Evolutionary conservation across 2,329 filamentous ascomycete genomes (phyloP), one percentile per base, ranked within the genome.

Genomic region (Helminthosporium solani): DNA sequence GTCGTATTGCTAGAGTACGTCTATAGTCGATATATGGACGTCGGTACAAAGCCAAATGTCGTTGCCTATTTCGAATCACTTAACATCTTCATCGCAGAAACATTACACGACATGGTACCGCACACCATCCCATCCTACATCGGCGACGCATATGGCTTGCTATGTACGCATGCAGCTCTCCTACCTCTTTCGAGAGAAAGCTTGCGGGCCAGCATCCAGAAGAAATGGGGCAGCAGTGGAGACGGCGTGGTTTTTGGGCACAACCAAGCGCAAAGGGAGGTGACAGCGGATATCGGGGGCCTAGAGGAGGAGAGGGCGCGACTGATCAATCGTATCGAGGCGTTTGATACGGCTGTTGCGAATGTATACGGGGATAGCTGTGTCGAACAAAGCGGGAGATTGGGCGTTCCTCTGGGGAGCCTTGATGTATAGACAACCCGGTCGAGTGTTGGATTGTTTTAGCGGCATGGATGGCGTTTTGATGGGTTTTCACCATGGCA

Each of bases 1-100:
- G 47, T 79, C 1, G 64, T 70, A 1, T 52, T 74, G 1, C 47
- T 80, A 0, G 74, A 79, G 41, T 80, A 80, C 50, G 64, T 80
- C 21, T 60, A 71, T 40, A 68, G 71, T 25, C 56, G 67, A 20
- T 70, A 66, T 56, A 53, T 42, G 20, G 30, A 34, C 1, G 20
- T 5, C 50, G 53, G 9, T 16, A 52, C 3, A 15, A 57, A 34
- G 53, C 73, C 31, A 25, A 70, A 42, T 2, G 33, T 51, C 25
- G 51, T 78, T 12, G 49, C 59, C 8, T 72, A 71, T 44, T 70
- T 80, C 48, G 60, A 64, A 33, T 52, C 69, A 8, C 65, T 79
- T 41, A 60, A 60, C 27, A 40, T 66, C 12, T 73, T 73, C 47
- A 50, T 69, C 9, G 38, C 47, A 2, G 41, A 57, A 7, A 50